Base-by-base conservation (phyloP, 345 rosid species). In the Arabis hirsuta region DNA sequence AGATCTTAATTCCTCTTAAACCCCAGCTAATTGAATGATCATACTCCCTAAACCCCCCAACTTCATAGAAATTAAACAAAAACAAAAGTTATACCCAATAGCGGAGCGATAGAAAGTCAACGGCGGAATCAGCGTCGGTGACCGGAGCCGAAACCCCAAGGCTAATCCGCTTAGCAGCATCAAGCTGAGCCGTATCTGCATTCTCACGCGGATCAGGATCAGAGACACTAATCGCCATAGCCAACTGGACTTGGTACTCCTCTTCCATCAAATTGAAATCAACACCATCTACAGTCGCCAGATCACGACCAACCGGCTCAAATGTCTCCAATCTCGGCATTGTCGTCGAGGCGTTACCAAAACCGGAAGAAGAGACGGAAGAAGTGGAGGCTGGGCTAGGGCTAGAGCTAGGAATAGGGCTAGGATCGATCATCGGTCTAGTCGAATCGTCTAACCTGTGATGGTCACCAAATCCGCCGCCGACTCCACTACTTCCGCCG, bases 141-240 rank as follows among this genome's bases (percentile, higher is more conserved):
- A 80, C 84, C 11, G 89, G 65, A 71, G 84, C 76, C 13, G 87
- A 74, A 77, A 88, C 82, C 16, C 90, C 92, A 29, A 93, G 92
- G 79, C 98, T 93, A 78, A 93, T 93, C 85, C 89, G 79, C 84
- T 93, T 93, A 48, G 97, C 98, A 1, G 97, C 96, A 42, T 90
- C 97, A 81, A 93, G 85, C 97, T 93, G 94, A 72, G 88, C 97
- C 3, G 94, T 86, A 78, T 90, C 94, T 6, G 91, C 86, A 79
- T 87, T 86, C 82, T 84, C 84, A 16, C 81, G 27, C 39, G 83
- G 65, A 75, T 84, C 86, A 55, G 88, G 84, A 79, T 92, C 96
- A 77, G 98, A 93, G 12, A 89, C 97, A 76, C 98, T 93, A 29
- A 93, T 90, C 62, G 98, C 98, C 80, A 93, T 67, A 73, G 98